These are phyloP conservation scores for Citrullus colocynthis DNA, from an alignment of 306 rosid genomes.

Conservation along the genomic window DNA sequence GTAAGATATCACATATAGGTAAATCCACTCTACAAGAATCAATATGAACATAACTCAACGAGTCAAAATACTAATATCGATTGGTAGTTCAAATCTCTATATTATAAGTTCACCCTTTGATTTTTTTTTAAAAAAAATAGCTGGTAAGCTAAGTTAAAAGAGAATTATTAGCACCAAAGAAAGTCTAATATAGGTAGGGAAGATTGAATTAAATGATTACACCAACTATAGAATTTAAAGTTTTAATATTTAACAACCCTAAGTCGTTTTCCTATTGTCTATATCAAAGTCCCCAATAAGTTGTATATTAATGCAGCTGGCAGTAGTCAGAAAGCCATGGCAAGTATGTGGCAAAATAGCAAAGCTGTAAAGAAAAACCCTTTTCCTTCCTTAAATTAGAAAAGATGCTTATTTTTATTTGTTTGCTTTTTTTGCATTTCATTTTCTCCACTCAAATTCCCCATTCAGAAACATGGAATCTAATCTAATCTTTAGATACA, in stretches of 20 bases:
- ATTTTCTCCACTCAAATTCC: neutral
- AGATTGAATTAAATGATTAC: neutral
- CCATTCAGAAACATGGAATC: neutral
- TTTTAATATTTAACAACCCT: neutral
- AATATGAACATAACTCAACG: too few relatives aligned
- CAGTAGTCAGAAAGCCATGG: conserved; percentile 10
- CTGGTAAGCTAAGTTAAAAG: neutral
- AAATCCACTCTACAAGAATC: neutral
- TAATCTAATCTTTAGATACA: neutral
- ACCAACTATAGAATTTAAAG: neutral
- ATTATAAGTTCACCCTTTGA: too few relatives aligned
- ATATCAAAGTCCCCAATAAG: conserved; percentile 8
- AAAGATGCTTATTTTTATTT: neutral
- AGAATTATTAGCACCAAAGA: neutral
- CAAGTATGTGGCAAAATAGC: conserved; percentile 3
- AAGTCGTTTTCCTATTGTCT: conserved; percentile 9
- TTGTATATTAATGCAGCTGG: conserved; percentile 9
- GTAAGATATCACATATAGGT: neutral
- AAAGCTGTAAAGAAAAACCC: neutral
- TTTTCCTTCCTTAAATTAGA: neutral
- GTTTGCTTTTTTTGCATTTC: neutral
- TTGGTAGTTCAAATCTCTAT: too few relatives aligned
- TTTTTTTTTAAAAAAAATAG: too few relatives aligned
- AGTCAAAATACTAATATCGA: too few relatives aligned
- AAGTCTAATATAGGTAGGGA: neutral